phyloP scores from a whole-genome alignment of 2,329 filamentous ascomycete species.

The Hymenoscyphus albidus region DNA sequence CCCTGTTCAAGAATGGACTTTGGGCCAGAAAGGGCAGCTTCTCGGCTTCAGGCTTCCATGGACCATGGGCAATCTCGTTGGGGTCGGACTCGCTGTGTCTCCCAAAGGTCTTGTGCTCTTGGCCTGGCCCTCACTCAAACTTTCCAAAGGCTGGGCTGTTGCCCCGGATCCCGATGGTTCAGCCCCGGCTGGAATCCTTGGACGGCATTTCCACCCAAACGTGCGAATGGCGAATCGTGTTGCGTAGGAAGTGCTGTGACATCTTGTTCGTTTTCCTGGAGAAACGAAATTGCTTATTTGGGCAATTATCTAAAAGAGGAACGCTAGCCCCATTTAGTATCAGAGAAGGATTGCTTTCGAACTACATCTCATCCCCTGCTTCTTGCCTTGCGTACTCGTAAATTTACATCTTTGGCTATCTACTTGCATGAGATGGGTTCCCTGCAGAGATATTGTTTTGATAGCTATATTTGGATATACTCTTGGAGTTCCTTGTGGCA shows the following conservation, averaged over 20 bases:
- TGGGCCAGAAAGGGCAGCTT: conserved; percentile 9
- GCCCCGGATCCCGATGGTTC: conserved; percentile 14
- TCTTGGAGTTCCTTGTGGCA: not conserved
- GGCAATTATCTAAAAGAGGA: not conserved
- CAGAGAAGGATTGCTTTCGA: not conserved
- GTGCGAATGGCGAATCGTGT: conserved; percentile 2
- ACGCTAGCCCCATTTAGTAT: not conserved
- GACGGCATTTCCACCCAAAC: conserved; percentile 1
- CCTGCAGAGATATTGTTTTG: not conserved
- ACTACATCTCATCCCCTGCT: not conserved
- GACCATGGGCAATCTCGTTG: not conserved
- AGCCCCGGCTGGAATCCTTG: conserved; percentile 3
- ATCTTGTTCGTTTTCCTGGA: not conserved
- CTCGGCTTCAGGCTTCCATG: not conserved
- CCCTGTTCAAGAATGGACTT: conserved; percentile 18
- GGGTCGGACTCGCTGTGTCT: not conserved
- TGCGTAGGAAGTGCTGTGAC: not conserved
- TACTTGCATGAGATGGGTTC: not conserved
- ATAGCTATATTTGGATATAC: not conserved
- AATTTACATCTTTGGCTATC: not conserved
- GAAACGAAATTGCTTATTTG: not conserved
- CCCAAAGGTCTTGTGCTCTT: not conserved
- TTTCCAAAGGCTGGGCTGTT: not conserved
- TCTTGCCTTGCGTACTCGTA: not conserved
- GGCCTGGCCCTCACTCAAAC: not conserved